These are phyloP conservation scores for Aspergillus bombycis DNA, from an alignment of 2,329 filamentous ascomycete genomes.

Conservation along the genomic window DNA sequence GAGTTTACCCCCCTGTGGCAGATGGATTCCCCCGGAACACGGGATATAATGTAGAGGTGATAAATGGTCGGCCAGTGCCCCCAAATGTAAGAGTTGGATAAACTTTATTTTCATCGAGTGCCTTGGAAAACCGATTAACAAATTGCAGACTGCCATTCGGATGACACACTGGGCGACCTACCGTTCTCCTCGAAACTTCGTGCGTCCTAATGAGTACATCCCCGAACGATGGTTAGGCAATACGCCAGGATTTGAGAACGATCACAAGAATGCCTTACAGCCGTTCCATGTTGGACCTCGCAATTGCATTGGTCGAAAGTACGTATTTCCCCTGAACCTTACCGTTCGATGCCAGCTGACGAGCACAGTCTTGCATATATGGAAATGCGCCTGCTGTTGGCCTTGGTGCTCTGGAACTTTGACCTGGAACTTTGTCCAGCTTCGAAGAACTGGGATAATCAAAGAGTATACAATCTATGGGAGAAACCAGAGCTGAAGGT, in stretches of 20 bases:
- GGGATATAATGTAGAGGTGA: not conserved
- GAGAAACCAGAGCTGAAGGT: conserved; percentile 33
- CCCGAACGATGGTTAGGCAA: conserved; percentile 39
- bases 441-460: conserved; percentile 33
- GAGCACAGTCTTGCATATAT: conserved; percentile 48
- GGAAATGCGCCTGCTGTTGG: conserved; percentile 54
- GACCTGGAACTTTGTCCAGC: conserved; percentile 42
- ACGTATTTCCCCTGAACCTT: conserved; percentile 1
- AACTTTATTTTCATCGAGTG: too few relatives aligned
- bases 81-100: not conserved
- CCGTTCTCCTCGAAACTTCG: conserved; percentile 29
- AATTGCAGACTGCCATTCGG: conserved; percentile 2
- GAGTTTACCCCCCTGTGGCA: conserved; percentile 49
- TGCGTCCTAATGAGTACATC: conserved; percentile 28
- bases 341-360: not conserved
- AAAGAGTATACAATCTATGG: conserved; percentile 44
- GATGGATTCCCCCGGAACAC: conserved; percentile 12
- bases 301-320: conserved; percentile 40
- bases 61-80: conserved; percentile 3
- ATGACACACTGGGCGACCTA: conserved; percentile 26
- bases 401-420: conserved; percentile 52
- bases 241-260: conserved; percentile 20
- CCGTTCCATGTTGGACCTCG: conserved; percentile 43
- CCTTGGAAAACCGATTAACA: not conserved
- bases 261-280: conserved; percentile 29